Percentiles rank a stretch among this genome's conserved stretches.
Evolutionary conservation across 2,329 filamentous ascomycete species (phyloP).

Genomic region (Hymenoscyphus occultus): DNA sequence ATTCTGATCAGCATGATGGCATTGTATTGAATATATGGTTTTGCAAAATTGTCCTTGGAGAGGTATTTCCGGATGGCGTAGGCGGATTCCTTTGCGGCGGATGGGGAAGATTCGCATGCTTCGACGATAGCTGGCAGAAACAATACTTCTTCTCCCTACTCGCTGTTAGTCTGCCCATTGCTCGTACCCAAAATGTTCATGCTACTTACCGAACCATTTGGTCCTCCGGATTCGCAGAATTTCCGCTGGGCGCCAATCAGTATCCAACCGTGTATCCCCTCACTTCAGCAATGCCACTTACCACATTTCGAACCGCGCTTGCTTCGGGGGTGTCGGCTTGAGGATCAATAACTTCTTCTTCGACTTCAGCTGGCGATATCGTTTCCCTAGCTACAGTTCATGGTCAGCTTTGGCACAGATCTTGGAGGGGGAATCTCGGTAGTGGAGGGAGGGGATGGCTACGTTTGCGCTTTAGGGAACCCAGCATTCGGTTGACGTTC

Average conservation of each 20-base stretch:
- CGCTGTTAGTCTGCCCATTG: constrained; percentile 1
- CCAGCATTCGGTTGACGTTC: constrained; percentile 36
- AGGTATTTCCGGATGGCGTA: constrained; percentile 79
- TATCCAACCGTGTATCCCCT: constrained; percentile 6
- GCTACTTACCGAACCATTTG: constrained; percentile 51
- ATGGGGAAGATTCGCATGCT: constrained; percentile 85
- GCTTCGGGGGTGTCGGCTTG: constrained; percentile 62
- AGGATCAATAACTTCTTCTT: constrained; percentile 19
- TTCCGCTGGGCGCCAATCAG: constrained; percentile 53
- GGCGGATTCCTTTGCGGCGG: constrained; percentile 78
- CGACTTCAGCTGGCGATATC: background rate
- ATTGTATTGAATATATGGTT: constrained; percentile 83
- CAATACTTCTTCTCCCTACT: constrained; percentile 80
- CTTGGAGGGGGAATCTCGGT: background rate
- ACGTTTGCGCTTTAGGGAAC: constrained; percentile 34
- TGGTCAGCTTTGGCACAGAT: background rate
- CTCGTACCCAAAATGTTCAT: background rate
- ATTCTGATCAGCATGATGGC: constrained; percentile 94
- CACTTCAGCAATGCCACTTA: constrained; percentile 42
- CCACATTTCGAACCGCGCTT: constrained; percentile 63
- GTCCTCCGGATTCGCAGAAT: constrained; percentile 74
- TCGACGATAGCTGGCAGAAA: constrained; percentile 94
- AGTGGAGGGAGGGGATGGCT: constrained; percentile 14
- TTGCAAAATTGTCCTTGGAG: constrained; percentile 63
- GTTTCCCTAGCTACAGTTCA: background rate